Percentiles rank a stretch among this genome's conserved stretches.
These are phyloP conservation scores for Salix suchowensis DNA, from an alignment of 345 rosid species.

Conservation along the genomic window DNA sequence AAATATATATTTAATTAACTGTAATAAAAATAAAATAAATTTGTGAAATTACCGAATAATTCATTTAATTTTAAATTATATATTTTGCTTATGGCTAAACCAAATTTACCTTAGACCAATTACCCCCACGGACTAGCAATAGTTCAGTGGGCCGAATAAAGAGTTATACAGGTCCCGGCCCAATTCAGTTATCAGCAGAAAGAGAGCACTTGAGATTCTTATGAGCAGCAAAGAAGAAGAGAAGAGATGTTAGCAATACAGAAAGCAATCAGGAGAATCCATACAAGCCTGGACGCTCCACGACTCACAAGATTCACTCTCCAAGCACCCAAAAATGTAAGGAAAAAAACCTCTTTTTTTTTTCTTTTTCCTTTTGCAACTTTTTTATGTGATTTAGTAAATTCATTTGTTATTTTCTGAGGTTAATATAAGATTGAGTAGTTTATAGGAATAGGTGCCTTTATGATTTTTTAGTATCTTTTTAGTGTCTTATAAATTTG, in stretches of 20 bases:
- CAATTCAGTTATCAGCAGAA: too few relatives aligned
- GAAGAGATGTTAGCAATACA: not conserved
- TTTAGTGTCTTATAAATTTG: too few relatives aligned
- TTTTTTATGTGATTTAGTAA: not conserved
- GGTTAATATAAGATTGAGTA: not conserved
- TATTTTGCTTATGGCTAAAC: not conserved
- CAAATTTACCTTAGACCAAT: not conserved
- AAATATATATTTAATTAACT: too few relatives aligned
- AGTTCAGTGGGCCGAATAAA: not conserved
- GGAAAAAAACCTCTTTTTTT: not conserved
- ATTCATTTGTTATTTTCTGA: not conserved
- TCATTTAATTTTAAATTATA: not conserved
- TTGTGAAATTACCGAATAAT: not conserved
- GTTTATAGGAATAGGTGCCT: too few relatives aligned
- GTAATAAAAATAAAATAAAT: too few relatives aligned
- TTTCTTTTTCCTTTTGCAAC: not conserved
- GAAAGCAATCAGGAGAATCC: slow-evolving; percentile 14
- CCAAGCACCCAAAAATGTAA: slow-evolving; percentile 54
- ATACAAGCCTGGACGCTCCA: slow-evolving; percentile 13
- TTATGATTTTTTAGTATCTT: too few relatives aligned
- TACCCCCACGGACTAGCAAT: not conserved
- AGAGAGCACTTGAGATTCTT: too few relatives aligned
- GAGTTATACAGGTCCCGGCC: not conserved
- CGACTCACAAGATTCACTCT: slow-evolving; percentile 29
- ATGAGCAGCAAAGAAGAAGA: not conserved